Conservation (phyloP, 2,329 filamentous ascomycete species). For the Exophiala lecanii-corni region DNA sequence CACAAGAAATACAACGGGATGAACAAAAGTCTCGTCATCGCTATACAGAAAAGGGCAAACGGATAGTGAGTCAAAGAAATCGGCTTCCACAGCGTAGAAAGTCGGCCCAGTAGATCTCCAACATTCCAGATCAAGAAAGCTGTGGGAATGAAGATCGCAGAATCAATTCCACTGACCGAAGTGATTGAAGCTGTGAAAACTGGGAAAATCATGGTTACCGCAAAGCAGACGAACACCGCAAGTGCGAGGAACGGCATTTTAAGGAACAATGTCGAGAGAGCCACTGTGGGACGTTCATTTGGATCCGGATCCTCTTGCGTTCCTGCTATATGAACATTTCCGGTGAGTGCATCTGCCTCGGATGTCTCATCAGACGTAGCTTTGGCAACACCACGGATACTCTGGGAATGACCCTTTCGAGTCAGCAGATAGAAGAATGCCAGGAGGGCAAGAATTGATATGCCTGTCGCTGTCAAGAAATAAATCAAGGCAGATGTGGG, state of each 20-base stretch:
- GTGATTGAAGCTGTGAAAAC: conserved; percentile 74
- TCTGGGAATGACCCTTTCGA: conserved; percentile 36
- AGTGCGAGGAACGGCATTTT: conserved; percentile 75
- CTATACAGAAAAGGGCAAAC: conserved; percentile 60
- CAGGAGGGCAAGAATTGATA: conserved; percentile 66
- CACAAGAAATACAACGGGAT: conserved; percentile 85
- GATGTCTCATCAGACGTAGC: conserved; percentile 18
- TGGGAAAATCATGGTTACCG: conserved; percentile 88
- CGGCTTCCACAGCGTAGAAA: conserved; percentile 58
- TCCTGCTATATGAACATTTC: conserved; percentile 38
- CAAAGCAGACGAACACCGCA: conserved; percentile 77
- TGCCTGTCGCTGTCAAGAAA: conserved; percentile 78
- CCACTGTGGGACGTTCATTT: conserved; percentile 43
- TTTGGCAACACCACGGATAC: conserved; percentile 14
- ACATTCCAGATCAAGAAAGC: conserved; percentile 91
- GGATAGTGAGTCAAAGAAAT: conserved; percentile 60
- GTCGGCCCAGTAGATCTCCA: conserved; percentile 74
- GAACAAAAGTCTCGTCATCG: conserved; percentile 63
- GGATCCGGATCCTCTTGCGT: conserved; percentile 30
- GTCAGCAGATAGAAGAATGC: conserved; percentile 71
- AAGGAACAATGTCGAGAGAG: conserved; percentile 62
- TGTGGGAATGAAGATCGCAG: conserved; percentile 78
- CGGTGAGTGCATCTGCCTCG: conserved; percentile 20
- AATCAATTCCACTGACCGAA: conserved; percentile 55
- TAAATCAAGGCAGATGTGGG: conserved; percentile 79